Percentiles rank a stretch among this genome's conserved stretches.
Conservation (phyloP, 169 alveolate species). For the Plasmodium relictum region DNA sequence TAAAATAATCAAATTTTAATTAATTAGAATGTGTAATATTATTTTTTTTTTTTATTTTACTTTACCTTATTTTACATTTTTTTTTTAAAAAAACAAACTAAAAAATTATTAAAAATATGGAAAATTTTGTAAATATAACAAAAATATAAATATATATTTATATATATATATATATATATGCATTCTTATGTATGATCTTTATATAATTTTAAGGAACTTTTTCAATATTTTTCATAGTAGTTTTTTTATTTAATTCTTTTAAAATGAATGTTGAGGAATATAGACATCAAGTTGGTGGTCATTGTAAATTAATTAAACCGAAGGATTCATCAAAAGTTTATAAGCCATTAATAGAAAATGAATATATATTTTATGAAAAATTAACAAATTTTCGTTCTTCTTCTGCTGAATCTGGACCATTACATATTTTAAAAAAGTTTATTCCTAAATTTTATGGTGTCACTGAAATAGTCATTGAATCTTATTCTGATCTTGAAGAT, state of each 20-base stretch:
- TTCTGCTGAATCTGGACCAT: conserved; percentile 81
- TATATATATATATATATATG: no score
- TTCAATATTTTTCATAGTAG: background rate
- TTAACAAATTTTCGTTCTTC: conserved; percentile 77
- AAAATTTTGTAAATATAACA: no score
- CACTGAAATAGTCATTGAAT: conserved; percentile 75
- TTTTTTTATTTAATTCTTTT: background rate
- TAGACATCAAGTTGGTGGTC: conserved; percentile 87
- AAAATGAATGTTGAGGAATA: conserved; percentile 80
- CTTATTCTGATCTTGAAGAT: conserved; percentile 4
- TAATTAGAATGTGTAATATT: no score
- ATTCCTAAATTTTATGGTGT: conserved; percentile 84
- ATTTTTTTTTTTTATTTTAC: no score
- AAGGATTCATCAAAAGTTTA: conserved; percentile 82
- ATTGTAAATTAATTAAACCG: conserved; percentile 81
- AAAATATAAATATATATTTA: no score
- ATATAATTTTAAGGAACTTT: no score
- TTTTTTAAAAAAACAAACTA: no score
- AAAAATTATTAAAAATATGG: no score
- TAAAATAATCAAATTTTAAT: no score
- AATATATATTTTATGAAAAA: conserved; percentile 80
- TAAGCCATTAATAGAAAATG: conserved; percentile 83
- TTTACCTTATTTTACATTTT: no score
- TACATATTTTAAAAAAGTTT: conserved; percentile 80
- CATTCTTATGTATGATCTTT: no score